Conservation (phyloP, 2,329 filamentous ascomycete genomes). For the Diaporthe sp. region DNA sequence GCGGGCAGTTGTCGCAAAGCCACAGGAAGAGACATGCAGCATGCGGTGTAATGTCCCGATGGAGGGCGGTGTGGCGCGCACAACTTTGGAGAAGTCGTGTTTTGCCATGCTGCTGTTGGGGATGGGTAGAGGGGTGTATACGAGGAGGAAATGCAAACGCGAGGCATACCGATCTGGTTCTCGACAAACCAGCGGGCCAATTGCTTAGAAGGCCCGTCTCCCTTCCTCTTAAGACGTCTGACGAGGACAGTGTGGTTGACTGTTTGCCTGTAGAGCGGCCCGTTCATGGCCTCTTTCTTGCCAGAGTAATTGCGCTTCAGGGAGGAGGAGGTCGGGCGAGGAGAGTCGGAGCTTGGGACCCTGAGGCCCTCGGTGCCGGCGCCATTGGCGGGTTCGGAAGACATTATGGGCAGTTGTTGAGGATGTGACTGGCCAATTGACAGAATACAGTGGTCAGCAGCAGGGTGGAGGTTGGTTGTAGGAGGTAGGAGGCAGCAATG, state of each 20-base stretch:
- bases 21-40: slow-evolving; percentile 15
- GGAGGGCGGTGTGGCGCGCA: slow-evolving; percentile 20
- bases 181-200: slow-evolving; percentile 79
- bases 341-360: slow-evolving; percentile 35
- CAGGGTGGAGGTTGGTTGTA: neutral
- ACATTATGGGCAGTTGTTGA: slow-evolving; percentile 34
- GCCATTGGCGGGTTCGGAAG: slow-evolving; percentile 34
- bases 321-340: slow-evolving; percentile 29
- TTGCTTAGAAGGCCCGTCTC: slow-evolving; percentile 71
- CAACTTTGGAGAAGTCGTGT: slow-evolving; percentile 12
- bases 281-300: slow-evolving; percentile 63
- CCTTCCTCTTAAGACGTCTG: slow-evolving; percentile 71
- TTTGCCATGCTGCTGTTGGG: slow-evolving; percentile 10
- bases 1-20: neutral
- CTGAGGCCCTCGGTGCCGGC: slow-evolving; percentile 31
- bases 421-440: slow-evolving; percentile 20
- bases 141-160: neutral
- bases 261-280: slow-evolving; percentile 70
- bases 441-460: neutral
- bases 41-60: slow-evolving; percentile 33
- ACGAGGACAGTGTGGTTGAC: slow-evolving; percentile 67
- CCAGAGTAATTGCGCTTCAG: slow-evolving; percentile 48
- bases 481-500: slow-evolving; percentile 15
- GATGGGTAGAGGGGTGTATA: neutral
- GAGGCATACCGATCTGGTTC: slow-evolving; percentile 81